Percentiles rank a stretch among this genome's conserved stretches.
Evolutionary conservation across 345 rosid genomes (phyloP).

Genomic region (Lepidium sativum): DNA sequence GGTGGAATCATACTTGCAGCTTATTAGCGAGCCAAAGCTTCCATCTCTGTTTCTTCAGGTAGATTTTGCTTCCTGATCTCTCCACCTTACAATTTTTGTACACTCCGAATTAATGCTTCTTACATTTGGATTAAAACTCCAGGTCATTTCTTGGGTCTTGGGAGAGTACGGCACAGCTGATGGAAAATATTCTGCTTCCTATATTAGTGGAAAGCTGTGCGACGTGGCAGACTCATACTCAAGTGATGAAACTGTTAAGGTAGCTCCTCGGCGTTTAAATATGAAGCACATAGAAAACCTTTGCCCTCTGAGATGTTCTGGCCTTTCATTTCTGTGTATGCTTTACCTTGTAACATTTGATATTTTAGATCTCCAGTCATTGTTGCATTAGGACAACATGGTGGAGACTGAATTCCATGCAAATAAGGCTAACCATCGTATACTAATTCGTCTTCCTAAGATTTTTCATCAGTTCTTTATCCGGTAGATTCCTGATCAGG

Average conservation of each 20-base stretch:
- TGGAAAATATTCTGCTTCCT: slow-evolving; percentile 74
- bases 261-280: slow-evolving; percentile 21
- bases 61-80: slow-evolving; percentile 16
- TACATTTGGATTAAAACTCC: slow-evolving; percentile 26
- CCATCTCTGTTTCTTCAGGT: slow-evolving; percentile 95
- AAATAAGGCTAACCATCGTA: not conserved
- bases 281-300: not conserved
- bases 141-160: slow-evolving; percentile 97
- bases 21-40: slow-evolving; percentile 91
- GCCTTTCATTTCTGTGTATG: not conserved
- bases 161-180: slow-evolving; percentile 94
- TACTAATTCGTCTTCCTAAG: not conserved
- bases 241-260: slow-evolving; percentile 92
- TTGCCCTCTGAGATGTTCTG: not conserved
- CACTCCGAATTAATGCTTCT: not conserved
- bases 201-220: slow-evolving; percentile 80
- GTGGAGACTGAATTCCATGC: not conserved
- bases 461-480: not conserved
- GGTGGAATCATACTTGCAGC: slow-evolving; percentile 92
- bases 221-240: slow-evolving; percentile 96
- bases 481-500: not conserved
- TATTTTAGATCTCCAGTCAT: not conserved
- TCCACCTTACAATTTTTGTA: not conserved
- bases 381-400: not conserved
- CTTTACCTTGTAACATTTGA: not conserved